Percentiles rank a stretch among this genome's conserved stretches.
Conservation (phyloP, 805 yeast genomes). For the Clavispora asparagi region DNA sequence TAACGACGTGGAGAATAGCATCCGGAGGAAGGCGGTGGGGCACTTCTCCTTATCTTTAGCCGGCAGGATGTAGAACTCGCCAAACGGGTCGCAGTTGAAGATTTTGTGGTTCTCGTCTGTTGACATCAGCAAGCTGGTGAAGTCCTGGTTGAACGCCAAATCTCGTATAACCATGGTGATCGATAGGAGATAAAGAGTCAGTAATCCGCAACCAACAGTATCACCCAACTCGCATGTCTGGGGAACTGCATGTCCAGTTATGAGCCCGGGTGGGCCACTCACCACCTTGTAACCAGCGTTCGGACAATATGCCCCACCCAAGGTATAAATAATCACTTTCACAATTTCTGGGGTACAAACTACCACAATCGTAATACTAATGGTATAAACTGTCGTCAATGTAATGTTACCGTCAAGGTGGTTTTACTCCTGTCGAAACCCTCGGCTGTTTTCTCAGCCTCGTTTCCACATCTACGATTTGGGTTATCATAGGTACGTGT, state of each 20-base stretch:
- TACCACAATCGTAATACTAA: not conserved
- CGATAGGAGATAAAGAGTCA: not conserved
- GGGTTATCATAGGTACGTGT: not conserved
- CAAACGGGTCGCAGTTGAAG: constrained; percentile 43
- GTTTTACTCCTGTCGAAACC: no score
- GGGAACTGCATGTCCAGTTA: not conserved
- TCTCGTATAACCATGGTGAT: constrained; percentile 8
- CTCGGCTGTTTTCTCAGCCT: no score
- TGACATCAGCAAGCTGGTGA: constrained; percentile 33
- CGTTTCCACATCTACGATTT: no score
- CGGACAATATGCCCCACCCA: no score
- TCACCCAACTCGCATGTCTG: not conserved
- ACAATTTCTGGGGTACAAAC: not conserved
- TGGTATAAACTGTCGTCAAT: no score
- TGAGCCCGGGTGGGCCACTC: not conserved
- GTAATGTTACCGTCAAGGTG: no score
- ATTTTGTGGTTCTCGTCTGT: constrained; percentile 30
- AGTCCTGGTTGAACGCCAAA: constrained; percentile 39
- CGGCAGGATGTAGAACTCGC: constrained; percentile 32
- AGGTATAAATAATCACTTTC: no score
- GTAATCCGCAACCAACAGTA: not conserved
- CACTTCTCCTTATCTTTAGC: constrained; percentile 2
- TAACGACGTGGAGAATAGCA: constrained; percentile 38
- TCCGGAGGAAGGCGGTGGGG: constrained; percentile 31
- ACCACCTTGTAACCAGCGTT: not conserved